phyloP scores from a whole-genome alignment of 805 yeast species.

The Ogataea zsoltii region DNA sequence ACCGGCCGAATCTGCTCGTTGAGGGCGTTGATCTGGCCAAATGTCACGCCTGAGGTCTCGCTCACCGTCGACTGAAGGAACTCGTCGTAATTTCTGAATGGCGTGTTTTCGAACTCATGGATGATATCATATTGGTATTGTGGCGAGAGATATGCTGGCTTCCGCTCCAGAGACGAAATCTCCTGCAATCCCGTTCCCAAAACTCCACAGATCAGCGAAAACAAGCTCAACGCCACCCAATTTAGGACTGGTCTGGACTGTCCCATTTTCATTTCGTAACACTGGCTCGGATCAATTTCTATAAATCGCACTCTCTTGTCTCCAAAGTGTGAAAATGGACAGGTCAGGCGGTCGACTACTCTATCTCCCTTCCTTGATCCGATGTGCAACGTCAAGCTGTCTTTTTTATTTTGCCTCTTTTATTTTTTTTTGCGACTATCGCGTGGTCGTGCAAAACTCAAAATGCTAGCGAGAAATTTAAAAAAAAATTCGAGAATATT shows the following conservation, averaged over 20 bases:
- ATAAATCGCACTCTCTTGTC: too few relatives aligned
- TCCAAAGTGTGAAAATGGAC: too few relatives aligned
- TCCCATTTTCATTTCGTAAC: not conserved
- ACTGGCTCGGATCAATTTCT: not conserved
- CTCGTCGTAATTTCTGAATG: constrained; percentile 27
- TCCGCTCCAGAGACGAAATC: constrained; percentile 24
- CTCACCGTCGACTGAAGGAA: constrained; percentile 26
- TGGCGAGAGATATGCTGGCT: constrained; percentile 25
- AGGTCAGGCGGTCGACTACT: not conserved
- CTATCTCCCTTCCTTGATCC: not conserved
- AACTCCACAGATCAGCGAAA: constrained; percentile 1
- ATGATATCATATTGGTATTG: constrained; percentile 28
- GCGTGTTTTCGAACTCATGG: constrained; percentile 35
- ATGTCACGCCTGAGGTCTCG: constrained; percentile 35
- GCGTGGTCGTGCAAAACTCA: constrained; percentile 9
- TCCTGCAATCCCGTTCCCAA: constrained; percentile 15
- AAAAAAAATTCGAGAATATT: constrained; percentile 1
- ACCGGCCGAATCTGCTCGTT: constrained; percentile 55
- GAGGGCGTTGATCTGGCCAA: constrained; percentile 50
- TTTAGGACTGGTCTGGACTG: not conserved
- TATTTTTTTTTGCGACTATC: not conserved
- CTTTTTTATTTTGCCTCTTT: not conserved
- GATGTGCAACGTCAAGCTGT: not conserved
- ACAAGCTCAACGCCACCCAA: not conserved
- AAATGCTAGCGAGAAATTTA: not conserved